Evolutionary conservation across 805 yeast species (phyloP).

Genomic region (Saccharomycopsis sp.): DNA sequence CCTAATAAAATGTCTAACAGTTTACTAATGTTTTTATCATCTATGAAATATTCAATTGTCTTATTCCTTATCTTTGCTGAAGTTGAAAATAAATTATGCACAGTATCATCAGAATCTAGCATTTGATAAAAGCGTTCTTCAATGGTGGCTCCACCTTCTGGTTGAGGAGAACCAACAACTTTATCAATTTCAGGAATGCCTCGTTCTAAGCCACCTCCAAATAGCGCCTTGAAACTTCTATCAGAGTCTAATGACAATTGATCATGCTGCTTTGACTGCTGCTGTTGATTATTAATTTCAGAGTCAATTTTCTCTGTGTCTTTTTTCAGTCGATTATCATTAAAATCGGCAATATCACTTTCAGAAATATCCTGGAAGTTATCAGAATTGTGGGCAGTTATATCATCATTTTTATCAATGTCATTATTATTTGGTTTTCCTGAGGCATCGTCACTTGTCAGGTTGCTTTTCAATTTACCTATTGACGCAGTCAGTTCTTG

Average conservation of each 20-base stretch:
- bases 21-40: constrained; percentile 13
- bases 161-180: not conserved
- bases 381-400: not conserved
- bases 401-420: not conserved
- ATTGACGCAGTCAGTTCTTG: not conserved
- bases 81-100: constrained; percentile 1
- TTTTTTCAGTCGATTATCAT: not conserved
- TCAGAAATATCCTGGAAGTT: not conserved
- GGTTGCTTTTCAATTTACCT: not conserved
- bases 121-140: constrained; percentile 7
- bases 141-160: constrained; percentile 1
- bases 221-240: too few relatives aligned
- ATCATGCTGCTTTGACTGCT: not conserved
- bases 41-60: constrained; percentile 6
- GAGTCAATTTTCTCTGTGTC: not conserved
- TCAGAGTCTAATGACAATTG: not conserved
- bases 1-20: constrained; percentile 12
- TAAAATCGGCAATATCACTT: not conserved
- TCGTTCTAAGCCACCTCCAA: too few relatives aligned
- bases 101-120: constrained; percentile 14
- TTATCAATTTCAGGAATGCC: constrained; percentile 2
- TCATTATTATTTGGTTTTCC: constrained; percentile 23
- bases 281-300: too few relatives aligned
- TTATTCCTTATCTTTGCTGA: constrained; percentile 3
- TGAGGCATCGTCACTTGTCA: not conserved